Evolutionary conservation across 2,329 filamentous ascomycete genomes (phyloP).

Genomic region (Phialophora chinensis): DNA sequence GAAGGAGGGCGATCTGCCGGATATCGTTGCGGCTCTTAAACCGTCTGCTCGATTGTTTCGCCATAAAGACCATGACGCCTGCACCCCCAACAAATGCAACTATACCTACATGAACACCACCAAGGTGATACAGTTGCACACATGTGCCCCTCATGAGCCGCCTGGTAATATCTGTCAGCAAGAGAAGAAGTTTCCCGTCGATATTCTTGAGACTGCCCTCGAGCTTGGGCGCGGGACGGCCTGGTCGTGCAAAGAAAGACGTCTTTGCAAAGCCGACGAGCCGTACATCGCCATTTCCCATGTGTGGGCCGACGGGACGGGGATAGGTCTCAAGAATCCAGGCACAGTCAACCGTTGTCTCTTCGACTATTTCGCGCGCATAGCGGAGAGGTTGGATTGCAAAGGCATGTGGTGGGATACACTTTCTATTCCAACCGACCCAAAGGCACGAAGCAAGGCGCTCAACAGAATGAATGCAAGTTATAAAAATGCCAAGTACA

Average conservation of each 20-base stretch:
- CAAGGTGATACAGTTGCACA: neutral
- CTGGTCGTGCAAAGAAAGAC: constrained; percentile 1
- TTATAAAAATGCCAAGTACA: neutral
- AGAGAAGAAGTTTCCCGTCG: constrained; percentile 3
- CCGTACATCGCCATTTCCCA: constrained; percentile 2
- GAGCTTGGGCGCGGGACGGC: constrained; percentile 2
- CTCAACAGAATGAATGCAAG: constrained; percentile 4
- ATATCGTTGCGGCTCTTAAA: constrained; percentile 3
- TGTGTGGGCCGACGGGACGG: neutral
- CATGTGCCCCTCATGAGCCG: neutral
- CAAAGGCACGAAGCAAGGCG: neutral
- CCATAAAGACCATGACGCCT: neutral
- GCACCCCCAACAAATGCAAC: constrained; percentile 2
- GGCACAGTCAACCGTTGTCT: constrained; percentile 3
- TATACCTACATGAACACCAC: constrained; percentile 6
- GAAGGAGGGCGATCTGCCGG: neutral
- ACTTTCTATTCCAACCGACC: neutral
- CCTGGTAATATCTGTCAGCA: neutral
- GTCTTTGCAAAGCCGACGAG: constrained; percentile 1
- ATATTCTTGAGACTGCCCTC: constrained; percentile 1
- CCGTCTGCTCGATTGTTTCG: neutral
- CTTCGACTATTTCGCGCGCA: constrained; percentile 4
- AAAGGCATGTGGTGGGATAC: constrained; percentile 4
- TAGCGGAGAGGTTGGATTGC: constrained; percentile 4
- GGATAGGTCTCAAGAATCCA: constrained; percentile 1